Percentiles rank a stretch among this genome's conserved stretches.
These are phyloP conservation scores for Macrophomina pseudophaseolina DNA, from an alignment of 2,329 filamentous ascomycete genomes.

Conservation along the genomic window DNA sequence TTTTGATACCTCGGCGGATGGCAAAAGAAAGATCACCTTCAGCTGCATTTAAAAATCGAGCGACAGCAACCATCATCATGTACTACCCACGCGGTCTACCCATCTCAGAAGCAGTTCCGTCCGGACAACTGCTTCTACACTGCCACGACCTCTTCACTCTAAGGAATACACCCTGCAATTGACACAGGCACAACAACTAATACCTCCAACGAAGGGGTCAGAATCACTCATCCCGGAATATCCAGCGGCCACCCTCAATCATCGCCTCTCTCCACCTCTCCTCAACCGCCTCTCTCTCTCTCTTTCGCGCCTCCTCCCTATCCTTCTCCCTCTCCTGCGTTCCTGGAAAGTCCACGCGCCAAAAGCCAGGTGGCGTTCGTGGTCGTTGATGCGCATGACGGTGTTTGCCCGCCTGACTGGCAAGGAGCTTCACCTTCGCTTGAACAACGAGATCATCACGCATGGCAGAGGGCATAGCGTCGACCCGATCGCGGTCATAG, in stretches of 20 bases:
- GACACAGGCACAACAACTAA: too few species aligned
- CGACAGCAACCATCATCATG: too few species aligned
- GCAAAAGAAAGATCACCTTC: too few species aligned
- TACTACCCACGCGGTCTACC: too few species aligned
- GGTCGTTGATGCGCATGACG: conserved; percentile 73
- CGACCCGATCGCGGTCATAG: conserved; percentile 43
- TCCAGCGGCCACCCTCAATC: conserved; percentile 74
- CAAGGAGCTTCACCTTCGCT: conserved; percentile 74
- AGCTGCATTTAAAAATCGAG: too few species aligned
- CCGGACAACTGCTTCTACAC: too few species aligned
- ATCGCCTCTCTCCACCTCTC: conserved; percentile 83
- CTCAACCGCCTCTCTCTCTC: conserved; percentile 68
- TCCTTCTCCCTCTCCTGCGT: conserved; percentile 80
- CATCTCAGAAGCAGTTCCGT: too few species aligned
- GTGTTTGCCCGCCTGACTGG: conserved; percentile 78
- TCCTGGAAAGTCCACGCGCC: conserved; percentile 85
- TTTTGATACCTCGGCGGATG: too few species aligned
- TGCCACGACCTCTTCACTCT: too few species aligned
- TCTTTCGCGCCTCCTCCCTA: conserved; percentile 66
- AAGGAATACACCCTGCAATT: too few species aligned
- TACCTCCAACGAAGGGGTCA: too few species aligned
- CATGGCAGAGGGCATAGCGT: conserved; percentile 63
- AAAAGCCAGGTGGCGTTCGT: conserved; percentile 83
- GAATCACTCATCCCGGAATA: conserved; percentile 77
- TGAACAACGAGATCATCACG: conserved; percentile 72